These are phyloP conservation scores for Camelina sativa DNA, from an alignment of 345 rosid species.

Conservation along the genomic window DNA sequence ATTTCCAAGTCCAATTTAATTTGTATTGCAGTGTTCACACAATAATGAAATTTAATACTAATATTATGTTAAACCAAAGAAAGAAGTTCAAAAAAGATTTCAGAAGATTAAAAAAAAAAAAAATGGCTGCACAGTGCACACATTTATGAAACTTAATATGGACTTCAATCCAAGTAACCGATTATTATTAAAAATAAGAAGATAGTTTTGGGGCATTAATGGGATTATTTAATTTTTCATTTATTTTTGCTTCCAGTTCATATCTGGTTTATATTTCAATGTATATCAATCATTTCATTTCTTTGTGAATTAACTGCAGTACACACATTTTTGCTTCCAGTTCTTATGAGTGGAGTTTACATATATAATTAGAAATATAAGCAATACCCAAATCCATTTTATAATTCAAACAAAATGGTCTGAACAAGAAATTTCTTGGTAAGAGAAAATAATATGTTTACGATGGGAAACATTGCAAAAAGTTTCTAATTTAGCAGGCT, in stretches of 20 bases:
- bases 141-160: constrained; percentile 2
- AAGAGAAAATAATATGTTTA: not conserved
- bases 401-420: not conserved
- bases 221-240: not conserved
- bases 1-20: not conserved
- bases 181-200: not conserved
- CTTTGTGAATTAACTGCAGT: not conserved
- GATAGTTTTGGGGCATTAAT: not conserved
- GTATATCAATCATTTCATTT: not conserved
- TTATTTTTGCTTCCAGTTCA: not conserved
- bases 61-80: not conserved
- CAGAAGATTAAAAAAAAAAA: not conserved
- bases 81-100: not conserved
- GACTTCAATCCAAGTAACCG: not conserved
- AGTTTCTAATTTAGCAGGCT: not conserved
- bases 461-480: not conserved
- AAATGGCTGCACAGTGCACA: constrained; percentile 13
- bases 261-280: not conserved
- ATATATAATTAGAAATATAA: not conserved
- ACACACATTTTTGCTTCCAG: not conserved
- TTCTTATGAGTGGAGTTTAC: not conserved
- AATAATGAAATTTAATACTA: not conserved
- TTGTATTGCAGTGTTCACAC: not conserved
- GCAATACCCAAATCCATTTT: not conserved
- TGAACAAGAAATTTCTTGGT: not conserved